Evolutionary conservation across 1,139 yeast genomes (phyloP).

Genomic region (Scheffersomyces insectosa): DNA sequence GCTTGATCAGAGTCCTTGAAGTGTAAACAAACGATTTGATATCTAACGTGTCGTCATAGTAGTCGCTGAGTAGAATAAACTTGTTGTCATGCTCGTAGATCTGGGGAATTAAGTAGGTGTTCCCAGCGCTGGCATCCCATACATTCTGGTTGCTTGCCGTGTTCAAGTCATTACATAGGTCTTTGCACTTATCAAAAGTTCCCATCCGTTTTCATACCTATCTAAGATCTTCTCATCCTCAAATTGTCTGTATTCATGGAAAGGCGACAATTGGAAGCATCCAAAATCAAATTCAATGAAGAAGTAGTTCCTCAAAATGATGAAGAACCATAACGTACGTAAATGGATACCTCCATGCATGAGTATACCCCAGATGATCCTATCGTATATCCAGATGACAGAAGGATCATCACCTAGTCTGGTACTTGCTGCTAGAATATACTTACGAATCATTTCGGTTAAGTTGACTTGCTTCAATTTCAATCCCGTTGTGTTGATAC

Average conservation of each 20-base stretch:
- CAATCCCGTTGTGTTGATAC: conserved; percentile 4
- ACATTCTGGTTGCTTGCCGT: conserved; percentile 11
- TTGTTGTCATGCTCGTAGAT: conserved; percentile 11
- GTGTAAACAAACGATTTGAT: conserved; percentile 10
- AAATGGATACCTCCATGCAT: conserved; percentile 47
- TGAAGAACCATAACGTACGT: conserved; percentile 42
- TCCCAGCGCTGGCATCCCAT: conserved; percentile 21
- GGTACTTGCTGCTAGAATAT: conserved; percentile 28
- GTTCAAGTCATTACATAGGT: conserved; percentile 9
- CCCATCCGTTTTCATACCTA: conserved; percentile 23
- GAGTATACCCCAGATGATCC: conserved; percentile 39
- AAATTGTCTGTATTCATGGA: conserved; percentile 17
- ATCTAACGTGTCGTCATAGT: conserved; percentile 4
- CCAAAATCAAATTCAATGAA: conserved; percentile 23
- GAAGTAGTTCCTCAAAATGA: conserved; percentile 28
- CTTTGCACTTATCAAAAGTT: conserved; percentile 17
- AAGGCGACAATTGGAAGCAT: conserved; percentile 16
- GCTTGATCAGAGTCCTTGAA: conserved; percentile 17
- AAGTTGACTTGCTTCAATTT: conserved; percentile 13
- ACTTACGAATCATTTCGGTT: conserved; percentile 33
- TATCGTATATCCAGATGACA: conserved; percentile 29
- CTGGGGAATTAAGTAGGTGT: conserved; percentile 23
- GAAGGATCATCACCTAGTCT: conserved; percentile 38
- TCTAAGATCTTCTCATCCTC: conserved; percentile 9
- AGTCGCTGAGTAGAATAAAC: conserved; percentile 9